Evolutionary conservation across 192 early-diverging fungal genomes (phyloP), one percentile per base, ranked within the genome.

Genomic region (Backusella macrospora): DNA sequence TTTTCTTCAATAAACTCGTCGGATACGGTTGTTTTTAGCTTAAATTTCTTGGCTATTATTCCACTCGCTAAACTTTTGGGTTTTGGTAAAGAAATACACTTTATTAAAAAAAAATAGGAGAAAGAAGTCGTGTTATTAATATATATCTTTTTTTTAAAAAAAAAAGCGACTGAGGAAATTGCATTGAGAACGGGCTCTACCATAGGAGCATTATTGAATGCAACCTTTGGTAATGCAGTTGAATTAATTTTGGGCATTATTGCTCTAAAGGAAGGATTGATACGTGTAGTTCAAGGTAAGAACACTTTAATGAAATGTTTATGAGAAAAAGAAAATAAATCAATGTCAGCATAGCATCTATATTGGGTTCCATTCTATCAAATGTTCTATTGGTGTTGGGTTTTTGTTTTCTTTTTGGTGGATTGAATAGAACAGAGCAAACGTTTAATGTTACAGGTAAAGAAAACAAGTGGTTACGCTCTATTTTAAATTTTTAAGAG

Each of bases 11-110:
- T 72, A 34, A 71, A 82, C n/a, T 94, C 93, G 88, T 77, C 83
- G 6, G 86, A 90, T 45, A 86, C 88, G 43, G 78, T 88, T 6
- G 77, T 89, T 3, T 99, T 99, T 72, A 64, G 86, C 15, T 83
- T 96, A 39, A 99, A 98, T 86, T 96, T 98, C 63, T 86, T 95
- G 21, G 96, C 94, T 12, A 94, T 98, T 65, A 81, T 99, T 38
- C 94, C 96, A 34, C 81, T 99, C 47, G 96, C 97, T 39, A 96
- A 97, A 77, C 78, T 82, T 6, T 43, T 82, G 1, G 80, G 80
- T 13, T 73, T 81, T 46, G 72, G 80, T 81, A 75, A 78, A 62
- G 37, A 8, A 26, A 59, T 23, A 0, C n/a, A 52, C 7, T 9
- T 52, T 8, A 8, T 18, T 9, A 9, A 18, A n/a, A 52, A 18